Evolutionary conservation across 2,329 filamentous ascomycete species (phyloP).

Genomic region (Colletotrichum eremochloae): DNA sequence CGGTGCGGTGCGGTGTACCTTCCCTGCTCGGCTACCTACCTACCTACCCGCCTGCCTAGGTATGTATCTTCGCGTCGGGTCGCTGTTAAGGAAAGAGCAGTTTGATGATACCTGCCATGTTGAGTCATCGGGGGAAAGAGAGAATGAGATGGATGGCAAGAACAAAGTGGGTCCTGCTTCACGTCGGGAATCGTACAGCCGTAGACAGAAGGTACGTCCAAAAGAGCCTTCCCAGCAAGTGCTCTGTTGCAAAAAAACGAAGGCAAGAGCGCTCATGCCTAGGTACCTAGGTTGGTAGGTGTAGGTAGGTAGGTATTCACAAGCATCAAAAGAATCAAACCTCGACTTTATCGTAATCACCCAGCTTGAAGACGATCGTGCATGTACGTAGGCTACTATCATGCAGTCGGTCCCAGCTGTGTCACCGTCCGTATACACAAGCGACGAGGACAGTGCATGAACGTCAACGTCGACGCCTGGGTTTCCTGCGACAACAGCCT

Average conservation of each 20-base stretch:
- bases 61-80: neutral
- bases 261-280: neutral
- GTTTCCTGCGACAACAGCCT: too few relatives aligned
- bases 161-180: neutral
- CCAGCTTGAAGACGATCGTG: neutral
- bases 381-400: neutral
- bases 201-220: neutral
- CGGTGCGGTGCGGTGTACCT: neutral
- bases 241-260: neutral
- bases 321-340: neutral
- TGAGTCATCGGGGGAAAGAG: neutral
- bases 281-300: too few relatives aligned
- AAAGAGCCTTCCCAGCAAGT: neutral
- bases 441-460: too few relatives aligned
- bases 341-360: neutral
- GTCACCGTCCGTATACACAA: too few relatives aligned
- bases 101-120: too few relatives aligned
- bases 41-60: too few relatives aligned
- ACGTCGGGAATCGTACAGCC: neutral
- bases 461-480: too few relatives aligned
- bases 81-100: neutral
- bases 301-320: too few relatives aligned
- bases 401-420: neutral
- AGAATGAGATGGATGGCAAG: neutral
- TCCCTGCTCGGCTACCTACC: too few relatives aligned